These are phyloP conservation scores for Schizosaccharomyces osmophilus DNA, from an alignment of 805 yeast species.

Conservation along the genomic window DNA sequence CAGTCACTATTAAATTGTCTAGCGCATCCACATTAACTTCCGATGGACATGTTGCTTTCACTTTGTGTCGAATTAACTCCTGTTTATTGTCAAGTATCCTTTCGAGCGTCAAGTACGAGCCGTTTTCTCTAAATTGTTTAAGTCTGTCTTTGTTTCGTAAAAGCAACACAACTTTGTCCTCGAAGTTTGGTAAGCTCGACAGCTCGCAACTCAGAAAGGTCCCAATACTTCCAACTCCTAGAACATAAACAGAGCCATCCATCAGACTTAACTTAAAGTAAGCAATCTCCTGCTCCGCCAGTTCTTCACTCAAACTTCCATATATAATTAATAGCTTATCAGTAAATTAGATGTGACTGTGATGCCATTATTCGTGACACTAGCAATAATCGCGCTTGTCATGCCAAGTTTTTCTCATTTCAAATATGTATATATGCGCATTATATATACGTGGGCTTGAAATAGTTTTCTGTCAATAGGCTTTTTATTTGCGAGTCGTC, in stretches of 20 bases:
- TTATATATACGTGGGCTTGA: no score
- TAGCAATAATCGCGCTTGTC: no score
- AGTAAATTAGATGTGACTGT: no score
- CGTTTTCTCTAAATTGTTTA: background rate
- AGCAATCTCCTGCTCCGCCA: no score
- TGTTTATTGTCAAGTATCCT: background rate
- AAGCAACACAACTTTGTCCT: background rate
- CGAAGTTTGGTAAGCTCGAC: background rate
- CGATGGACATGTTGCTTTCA: background rate
- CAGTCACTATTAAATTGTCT: background rate
- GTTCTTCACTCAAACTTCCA: no score
- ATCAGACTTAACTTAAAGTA: background rate
- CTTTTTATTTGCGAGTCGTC: no score
- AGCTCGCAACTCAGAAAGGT: slow-evolving; percentile 24
- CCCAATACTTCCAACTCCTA: slow-evolving; percentile 34
- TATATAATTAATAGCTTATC: no score
- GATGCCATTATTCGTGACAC: no score
- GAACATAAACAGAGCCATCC: slow-evolving; percentile 11
- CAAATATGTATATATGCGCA: no score
- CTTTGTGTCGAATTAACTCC: background rate
- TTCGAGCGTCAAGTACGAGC: background rate
- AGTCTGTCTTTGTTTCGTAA: background rate
- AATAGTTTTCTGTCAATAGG: no score
- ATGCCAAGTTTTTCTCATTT: no score
- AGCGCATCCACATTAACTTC: background rate